phyloP scores from a whole-genome alignment of 1,284 basidiomycete species.

The Phenoliferia sp. region DNA sequence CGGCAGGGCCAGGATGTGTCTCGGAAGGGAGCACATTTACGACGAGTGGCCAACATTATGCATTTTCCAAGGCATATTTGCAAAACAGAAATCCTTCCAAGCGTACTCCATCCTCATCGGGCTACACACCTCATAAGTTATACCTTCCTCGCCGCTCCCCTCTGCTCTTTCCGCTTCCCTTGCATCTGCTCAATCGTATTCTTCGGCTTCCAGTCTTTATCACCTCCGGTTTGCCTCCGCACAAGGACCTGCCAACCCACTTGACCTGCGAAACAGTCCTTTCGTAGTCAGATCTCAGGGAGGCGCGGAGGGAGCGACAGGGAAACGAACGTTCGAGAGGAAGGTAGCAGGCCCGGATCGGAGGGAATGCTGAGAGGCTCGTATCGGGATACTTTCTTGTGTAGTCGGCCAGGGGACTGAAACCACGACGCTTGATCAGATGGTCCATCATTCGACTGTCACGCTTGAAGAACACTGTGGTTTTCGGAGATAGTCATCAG shows the following conservation, averaged over 20 bases:
- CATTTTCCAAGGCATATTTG: too few species aligned
- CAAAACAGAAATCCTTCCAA: too few species aligned
- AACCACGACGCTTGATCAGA: constrained; percentile 27
- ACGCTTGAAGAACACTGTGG: constrained; percentile 29
- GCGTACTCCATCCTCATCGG: too few species aligned
- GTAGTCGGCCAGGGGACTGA: constrained; percentile 26
- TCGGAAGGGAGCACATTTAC: too few species aligned
- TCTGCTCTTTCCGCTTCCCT: background rate
- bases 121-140: too few species aligned
- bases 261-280: too few species aligned
- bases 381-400: constrained; percentile 19
- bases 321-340: constrained; percentile 9
- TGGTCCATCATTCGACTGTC: constrained; percentile 21
- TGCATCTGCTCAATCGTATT: constrained; percentile 36
- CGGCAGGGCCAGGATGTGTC: too few species aligned
- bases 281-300: too few species aligned
- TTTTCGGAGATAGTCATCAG: background rate
- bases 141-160: background rate
- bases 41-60: too few species aligned
- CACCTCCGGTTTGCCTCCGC: background rate
- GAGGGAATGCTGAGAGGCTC: constrained; percentile 16
- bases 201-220: constrained; percentile 19
- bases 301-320: background rate
- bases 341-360: constrained; percentile 17
- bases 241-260: constrained; percentile 19